Evolutionary conservation across 2,329 filamentous ascomycete species (phyloP), one percentile per base, ranked within the genome.

Genomic region (Didymella pomorum): DNA sequence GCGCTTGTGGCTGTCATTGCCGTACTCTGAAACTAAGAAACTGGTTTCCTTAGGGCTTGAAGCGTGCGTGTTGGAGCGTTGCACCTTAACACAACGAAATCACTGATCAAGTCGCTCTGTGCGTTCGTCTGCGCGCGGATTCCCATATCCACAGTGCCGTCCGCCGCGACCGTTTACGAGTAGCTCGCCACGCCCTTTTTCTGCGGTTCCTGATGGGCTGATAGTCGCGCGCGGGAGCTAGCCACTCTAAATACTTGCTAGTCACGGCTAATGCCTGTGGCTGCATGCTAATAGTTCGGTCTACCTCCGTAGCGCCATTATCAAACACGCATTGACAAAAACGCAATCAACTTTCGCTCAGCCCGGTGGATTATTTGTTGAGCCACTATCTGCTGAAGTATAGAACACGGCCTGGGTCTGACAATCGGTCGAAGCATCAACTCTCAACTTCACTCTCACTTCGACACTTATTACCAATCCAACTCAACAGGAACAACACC

Each of bases 201-300:
- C 18, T 25, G 20, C 41, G 46, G 46, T 54, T 33, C 56, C 56
- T 58, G 39, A 41, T 58, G 56, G 56, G 56, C 50, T 58, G 45
- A 29, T 58, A 46, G 56, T 55, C 47, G 47, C 33, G 29, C 51
- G 47, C 56, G 56, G 56, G 56, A 60, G 52, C 56, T 60, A 60
- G 16, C 26, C 39, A 43, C 31, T 41, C 31, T 46, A 42, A 39
- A 51, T 53, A 50, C 39, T 54, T 35, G 21, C 50, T 54, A 60
- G 49, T 52, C 47, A 53, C 42, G 47, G 47, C 56, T 52, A 60
- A 52, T 43, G 46, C 37, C 5, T 51, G 46, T 59, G 51, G 56
- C 56, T 59, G 56, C 56, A 55, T 54, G 41, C 26, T 53, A 52
- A 59, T 60, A 60, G 52, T 55, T 60, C 52, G 52, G 56, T 42